Base-by-base conservation (phyloP, 129 eudicot genomes). In the Ambrosia artemisiifolia region DNA sequence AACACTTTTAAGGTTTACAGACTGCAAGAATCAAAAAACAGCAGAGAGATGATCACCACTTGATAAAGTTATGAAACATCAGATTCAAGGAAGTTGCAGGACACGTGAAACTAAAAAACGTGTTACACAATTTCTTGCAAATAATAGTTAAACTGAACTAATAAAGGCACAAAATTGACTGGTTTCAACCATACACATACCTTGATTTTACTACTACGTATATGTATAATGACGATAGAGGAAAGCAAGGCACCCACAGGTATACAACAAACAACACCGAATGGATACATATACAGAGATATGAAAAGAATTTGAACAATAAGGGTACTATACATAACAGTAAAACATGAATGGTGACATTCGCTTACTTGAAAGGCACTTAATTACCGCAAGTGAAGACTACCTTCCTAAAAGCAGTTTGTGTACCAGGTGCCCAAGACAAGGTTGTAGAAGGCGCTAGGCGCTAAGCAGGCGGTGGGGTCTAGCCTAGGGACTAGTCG, bases 1-100 rank as follows among this genome's bases (percentile, higher is more conserved):
- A 51, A 72, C 51, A 48, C 95, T 93, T 74, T 80, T 89, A 50
- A 93, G 72, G 70, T 89, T 83, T 73, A 93, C 96, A 72, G 86
- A 91, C 98, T 90, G 96, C 67, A 82, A 75, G 10, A 55, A 69
- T 40, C 0, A 5, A 32, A 47, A 32, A 73, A 35, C 18, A 35
- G 32, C 12, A 10, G 17, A 16, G 16, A 28, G 6, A n/a, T 47
- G 16, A 60, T 67, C 14, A 49, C 7, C 48, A 2, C 19, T 11
- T 49, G 32, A 19, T 36, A 43, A 60, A 16, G 43, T 42, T 14
- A 40, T 20, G 20, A 54, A 33, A 36, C 30, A 28, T 32, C 11
- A 63, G 60, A 40, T 72, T 67, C 67, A 53, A 53, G 40, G 59
- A 82, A 48, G 7, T 71, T 44, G 51, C 56, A 79, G 70, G 46